A percentile compares a stretch with the other conserved stretches of the same genome.
phyloP scores from a whole-genome alignment of 148 eudicot species.

The Vaccinium corymbosum region DNA sequence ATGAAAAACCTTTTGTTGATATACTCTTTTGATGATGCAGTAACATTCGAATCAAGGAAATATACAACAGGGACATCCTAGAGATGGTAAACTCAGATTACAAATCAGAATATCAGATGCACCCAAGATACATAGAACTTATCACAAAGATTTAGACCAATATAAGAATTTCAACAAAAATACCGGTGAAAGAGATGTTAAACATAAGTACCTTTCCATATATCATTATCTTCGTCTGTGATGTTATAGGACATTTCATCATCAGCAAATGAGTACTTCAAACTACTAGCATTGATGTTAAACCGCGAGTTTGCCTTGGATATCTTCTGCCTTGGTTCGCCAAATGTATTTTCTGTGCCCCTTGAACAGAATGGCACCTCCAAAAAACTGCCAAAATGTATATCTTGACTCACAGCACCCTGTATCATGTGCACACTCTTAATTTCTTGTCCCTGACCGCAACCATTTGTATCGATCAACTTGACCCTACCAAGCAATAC shows the following conservation, averaged over 20 bases:
- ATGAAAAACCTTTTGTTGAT: neutral
- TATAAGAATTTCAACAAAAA: slow-evolving; percentile 3
- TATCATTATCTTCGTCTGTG: slow-evolving; percentile 12
- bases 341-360: slow-evolving; percentile 14
- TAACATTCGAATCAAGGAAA: neutral
- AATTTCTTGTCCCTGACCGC: neutral
- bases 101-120: neutral
- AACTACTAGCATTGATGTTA: slow-evolving; percentile 5
- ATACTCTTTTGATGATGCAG: neutral
- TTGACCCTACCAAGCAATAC: neutral
- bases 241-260: slow-evolving; percentile 26
- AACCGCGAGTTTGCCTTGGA: slow-evolving; percentile 14
- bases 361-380: slow-evolving; percentile 23
- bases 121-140: neutral
- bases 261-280: slow-evolving; percentile 15
- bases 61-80: neutral
- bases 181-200: neutral
- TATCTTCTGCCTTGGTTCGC: slow-evolving; percentile 13
- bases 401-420: slow-evolving; percentile 29
- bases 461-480: neutral
- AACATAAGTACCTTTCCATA: slow-evolving; percentile 26
- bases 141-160: neutral
- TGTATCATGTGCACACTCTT: neutral
- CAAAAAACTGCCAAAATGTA: slow-evolving; percentile 19
- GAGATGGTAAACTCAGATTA: neutral